These are phyloP conservation scores for Termitomyces sp. DNA, from an alignment of 768 basidiomycete genomes.

Conservation along the genomic window DNA sequence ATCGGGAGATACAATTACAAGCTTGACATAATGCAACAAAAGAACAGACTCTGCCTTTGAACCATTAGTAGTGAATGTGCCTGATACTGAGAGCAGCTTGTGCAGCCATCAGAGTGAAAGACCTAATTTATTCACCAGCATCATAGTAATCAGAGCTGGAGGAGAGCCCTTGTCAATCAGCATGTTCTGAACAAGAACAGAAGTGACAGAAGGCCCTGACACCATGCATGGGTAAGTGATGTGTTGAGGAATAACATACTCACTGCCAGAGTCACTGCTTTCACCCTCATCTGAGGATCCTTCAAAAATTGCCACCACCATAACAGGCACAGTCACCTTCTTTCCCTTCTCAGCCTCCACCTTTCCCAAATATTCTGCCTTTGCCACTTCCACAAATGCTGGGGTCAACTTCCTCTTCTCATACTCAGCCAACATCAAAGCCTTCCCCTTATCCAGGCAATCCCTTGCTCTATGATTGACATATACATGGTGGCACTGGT, in stretches of 20 bases:
- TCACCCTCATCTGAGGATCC: background rate
- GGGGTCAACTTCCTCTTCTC: background rate
- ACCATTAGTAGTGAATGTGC: too few relatives aligned
- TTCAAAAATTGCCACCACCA: too few relatives aligned
- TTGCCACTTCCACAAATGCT: background rate
- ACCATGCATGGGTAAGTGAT: background rate
- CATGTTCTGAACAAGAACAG: too few relatives aligned
- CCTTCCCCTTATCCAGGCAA: background rate
- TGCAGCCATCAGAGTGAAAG: too few relatives aligned
- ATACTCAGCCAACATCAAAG: background rate
- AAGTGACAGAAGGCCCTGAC: too few relatives aligned
- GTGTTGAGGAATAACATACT: too few relatives aligned
- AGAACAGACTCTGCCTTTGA: too few relatives aligned
- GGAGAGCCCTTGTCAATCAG: background rate
- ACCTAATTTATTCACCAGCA: background rate
- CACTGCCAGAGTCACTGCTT: too few relatives aligned
- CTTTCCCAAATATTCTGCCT: too few relatives aligned
- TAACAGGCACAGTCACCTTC: background rate
- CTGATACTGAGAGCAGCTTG: too few relatives aligned
- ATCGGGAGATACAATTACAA: background rate
- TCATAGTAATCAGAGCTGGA: background rate
- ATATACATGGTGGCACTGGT: too few relatives aligned
- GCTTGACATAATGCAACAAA: background rate
- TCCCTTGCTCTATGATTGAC: background rate
- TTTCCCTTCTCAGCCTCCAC: too few relatives aligned